Evolutionary conservation across 2,329 filamentous ascomycete genomes (phyloP).

Genomic region (Fusarium goolgardi): DNA sequence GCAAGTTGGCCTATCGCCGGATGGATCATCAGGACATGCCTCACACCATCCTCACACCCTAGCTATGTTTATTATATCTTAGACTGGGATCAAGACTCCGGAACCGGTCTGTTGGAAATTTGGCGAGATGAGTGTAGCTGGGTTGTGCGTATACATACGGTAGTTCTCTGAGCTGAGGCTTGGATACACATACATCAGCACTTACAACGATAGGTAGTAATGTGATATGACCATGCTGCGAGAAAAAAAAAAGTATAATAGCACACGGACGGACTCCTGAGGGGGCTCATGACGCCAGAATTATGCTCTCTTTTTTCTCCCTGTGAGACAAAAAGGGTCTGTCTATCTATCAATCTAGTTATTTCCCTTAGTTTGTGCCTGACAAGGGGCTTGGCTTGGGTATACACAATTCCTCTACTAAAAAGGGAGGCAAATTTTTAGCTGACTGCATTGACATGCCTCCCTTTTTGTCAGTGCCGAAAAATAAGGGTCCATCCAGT

Average conservation of each 20-base stretch:
- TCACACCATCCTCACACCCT: slow-evolving; percentile 2
- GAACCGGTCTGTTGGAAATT: slow-evolving; percentile 40
- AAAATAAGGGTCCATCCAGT: slow-evolving; percentile 6
- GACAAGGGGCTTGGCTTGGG: not conserved
- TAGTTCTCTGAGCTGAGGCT: not conserved
- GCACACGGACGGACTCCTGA: slow-evolving; percentile 4
- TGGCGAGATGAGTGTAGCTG: slow-evolving; percentile 32
- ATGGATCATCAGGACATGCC: slow-evolving; percentile 1
- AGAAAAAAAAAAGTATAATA: not conserved
- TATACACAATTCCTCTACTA: not conserved
- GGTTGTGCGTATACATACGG: not conserved
- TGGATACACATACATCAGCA: not conserved
- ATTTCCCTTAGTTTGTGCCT: not conserved
- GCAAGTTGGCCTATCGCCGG: slow-evolving; percentile 20
- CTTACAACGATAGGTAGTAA: not conserved
- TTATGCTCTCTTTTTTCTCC: slow-evolving; percentile 2
- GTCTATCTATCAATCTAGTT: not conserved
- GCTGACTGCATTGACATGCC: not conserved
- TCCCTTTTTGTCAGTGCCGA: not conserved
- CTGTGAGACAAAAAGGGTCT: slow-evolving; percentile 15
- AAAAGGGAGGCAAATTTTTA: not conserved
- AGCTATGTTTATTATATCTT: slow-evolving; percentile 4
- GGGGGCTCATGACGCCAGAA: not conserved
- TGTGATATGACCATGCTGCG: not conserved
- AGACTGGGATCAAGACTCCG: slow-evolving; percentile 15